Evolutionary conservation across 352 stramenopile species (phyloP).

Genomic region (Globisporangium sylvaticum): DNA sequence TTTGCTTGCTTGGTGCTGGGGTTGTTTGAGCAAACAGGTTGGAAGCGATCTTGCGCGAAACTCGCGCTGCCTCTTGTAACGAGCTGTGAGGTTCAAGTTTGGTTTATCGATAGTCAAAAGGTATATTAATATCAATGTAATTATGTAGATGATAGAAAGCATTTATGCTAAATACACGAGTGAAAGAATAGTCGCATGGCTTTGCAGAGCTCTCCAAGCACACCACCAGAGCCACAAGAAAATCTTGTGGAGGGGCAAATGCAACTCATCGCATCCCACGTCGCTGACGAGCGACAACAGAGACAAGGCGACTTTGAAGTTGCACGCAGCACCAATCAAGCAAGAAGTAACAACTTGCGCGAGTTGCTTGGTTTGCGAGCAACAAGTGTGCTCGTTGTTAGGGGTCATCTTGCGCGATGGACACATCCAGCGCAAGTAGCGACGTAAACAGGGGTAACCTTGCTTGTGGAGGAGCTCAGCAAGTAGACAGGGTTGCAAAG

Average conservation of each 20-base stretch:
- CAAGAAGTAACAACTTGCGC: too few relatives aligned
- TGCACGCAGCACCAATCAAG: constrained; percentile 3
- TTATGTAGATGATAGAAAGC: not conserved
- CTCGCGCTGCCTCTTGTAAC: not conserved
- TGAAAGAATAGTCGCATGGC: not conserved
- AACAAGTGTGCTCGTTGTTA: not conserved
- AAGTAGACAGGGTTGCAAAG: not conserved
- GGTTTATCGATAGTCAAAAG: not conserved
- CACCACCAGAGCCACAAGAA: constrained; percentile 11
- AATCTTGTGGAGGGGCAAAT: not conserved
- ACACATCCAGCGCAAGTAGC: not conserved
- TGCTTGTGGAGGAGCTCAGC: not conserved
- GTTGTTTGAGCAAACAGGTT: constrained; percentile 11
- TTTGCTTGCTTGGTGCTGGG: not conserved
- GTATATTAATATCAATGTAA: not conserved
- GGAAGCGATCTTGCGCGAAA: constrained; percentile 1
- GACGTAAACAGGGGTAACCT: not conserved
- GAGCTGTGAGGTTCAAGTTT: not conserved
- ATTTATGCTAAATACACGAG: not conserved
- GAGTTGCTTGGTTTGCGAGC: not conserved
- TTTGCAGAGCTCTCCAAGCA: constrained; percentile 3
- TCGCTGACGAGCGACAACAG: constrained; percentile 4
- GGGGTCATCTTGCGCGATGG: not conserved
- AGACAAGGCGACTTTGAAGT: constrained; percentile 14
- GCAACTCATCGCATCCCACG: not conserved